A percentile compares a stretch with the other conserved stretches of the same genome.
These are phyloP conservation scores for Boeremia lycopersici DNA, from an alignment of 2,329 filamentous ascomycete species.

Conservation along the genomic window DNA sequence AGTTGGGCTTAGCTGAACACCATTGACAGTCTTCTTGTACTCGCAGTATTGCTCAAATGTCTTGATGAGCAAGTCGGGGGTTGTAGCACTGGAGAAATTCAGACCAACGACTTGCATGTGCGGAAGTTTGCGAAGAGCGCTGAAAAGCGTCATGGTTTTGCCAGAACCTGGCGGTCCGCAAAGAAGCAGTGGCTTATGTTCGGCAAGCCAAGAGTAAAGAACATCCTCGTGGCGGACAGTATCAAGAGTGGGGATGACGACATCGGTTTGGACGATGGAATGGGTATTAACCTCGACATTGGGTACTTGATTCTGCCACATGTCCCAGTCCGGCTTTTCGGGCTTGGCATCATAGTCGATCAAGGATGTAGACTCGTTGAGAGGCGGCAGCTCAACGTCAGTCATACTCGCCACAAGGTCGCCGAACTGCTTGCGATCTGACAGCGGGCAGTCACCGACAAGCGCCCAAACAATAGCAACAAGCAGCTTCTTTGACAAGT, in stretches of 20 bases:
- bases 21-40: slow-evolving; percentile 98
- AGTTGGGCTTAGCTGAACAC: slow-evolving; percentile 91
- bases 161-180: slow-evolving; percentile 97
- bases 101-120: slow-evolving; percentile 99
- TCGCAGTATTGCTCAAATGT: slow-evolving; percentile 99
- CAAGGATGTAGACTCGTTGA: slow-evolving; percentile 79
- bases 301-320: slow-evolving; percentile 95
- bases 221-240: slow-evolving; percentile 98
- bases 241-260: slow-evolving; percentile 96
- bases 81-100: slow-evolving; percentile 99
- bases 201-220: slow-evolving; percentile 98
- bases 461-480: slow-evolving; percentile 94
- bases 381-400: slow-evolving; percentile 81
- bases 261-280: slow-evolving; percentile 95
- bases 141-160: slow-evolving; percentile 99
- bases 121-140: slow-evolving; percentile 90
- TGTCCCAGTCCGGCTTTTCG: slow-evolving; percentile 84
- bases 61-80: slow-evolving; percentile 96
- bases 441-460: slow-evolving; percentile 89
- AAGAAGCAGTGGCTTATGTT: slow-evolving; percentile 95
- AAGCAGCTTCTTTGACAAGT: slow-evolving; percentile 90
- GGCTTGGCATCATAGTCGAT: slow-evolving; percentile 95
- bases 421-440: slow-evolving; percentile 86
- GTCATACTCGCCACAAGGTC: slow-evolving; percentile 82
- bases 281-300: slow-evolving; percentile 97